Conservation (phyloP, 2,329 filamentous ascomycete species). For the Verticillium nonalfalfae region DNA sequence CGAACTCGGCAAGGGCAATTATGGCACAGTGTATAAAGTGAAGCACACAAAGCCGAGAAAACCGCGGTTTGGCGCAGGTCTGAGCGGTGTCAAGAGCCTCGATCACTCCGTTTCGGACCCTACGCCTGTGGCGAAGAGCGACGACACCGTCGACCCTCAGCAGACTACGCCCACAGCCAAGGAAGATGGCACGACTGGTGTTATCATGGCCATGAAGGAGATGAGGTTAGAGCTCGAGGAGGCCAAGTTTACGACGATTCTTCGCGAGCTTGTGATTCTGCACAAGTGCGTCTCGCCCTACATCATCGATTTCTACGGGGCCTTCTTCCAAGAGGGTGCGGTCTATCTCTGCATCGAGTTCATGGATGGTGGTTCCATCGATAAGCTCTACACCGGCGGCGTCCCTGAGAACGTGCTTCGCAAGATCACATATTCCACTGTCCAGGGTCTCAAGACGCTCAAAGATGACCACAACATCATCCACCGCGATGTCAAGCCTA, state of each 20-base stretch:
- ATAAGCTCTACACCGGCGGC: conserved; percentile 88
- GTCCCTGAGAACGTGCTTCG: conserved; percentile 82
- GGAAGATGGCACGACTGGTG: conserved; percentile 52
- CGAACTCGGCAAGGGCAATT: conserved; percentile 95
- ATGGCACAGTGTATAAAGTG: conserved; percentile 96
- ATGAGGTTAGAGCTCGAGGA: conserved; percentile 94
- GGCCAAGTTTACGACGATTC: conserved; percentile 91
- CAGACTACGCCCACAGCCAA: conserved; percentile 20
- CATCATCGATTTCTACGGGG: conserved; percentile 98
- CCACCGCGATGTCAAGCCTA: conserved; percentile 96
- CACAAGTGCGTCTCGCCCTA: conserved; percentile 93
- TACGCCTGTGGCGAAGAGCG: conserved; percentile 12
- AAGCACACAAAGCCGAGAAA: conserved; percentile 65
- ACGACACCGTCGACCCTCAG: background rate
- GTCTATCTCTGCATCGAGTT: conserved; percentile 99
- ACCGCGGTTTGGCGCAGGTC: conserved; percentile 52
- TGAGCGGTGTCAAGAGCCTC: conserved; percentile 42
- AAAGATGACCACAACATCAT: conserved; percentile 99
- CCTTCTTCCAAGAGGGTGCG: conserved; percentile 97
- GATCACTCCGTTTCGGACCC: conserved; percentile 29
- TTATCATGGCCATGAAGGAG: conserved; percentile 99
- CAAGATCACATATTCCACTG: conserved; percentile 85
- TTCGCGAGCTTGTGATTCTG: conserved; percentile 94
- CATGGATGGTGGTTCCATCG: conserved; percentile 97
- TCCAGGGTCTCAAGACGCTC: conserved; percentile 84